Percentiles rank a stretch among this genome's conserved stretches.
Conservation (phyloP, 495 filamentous ascomycete genomes). For the Trichocladium uniseriatum region DNA sequence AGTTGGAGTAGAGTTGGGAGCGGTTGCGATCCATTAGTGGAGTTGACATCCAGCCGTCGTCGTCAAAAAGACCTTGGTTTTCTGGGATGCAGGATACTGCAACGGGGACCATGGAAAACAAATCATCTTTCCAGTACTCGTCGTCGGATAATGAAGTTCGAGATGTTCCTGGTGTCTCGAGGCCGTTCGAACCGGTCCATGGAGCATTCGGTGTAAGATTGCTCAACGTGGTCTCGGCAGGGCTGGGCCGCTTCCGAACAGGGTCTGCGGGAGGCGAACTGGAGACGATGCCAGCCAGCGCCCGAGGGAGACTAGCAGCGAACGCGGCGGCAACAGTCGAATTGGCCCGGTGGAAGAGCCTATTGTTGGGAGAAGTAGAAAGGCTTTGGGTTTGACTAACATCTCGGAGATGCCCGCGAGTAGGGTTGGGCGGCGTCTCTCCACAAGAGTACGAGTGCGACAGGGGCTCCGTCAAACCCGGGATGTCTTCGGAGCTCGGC, state of each 20-base stretch:
- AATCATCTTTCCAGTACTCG: constrained; percentile 32
- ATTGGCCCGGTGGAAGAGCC: constrained; percentile 40
- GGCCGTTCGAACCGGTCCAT: constrained; percentile 53
- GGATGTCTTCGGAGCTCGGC: constrained; percentile 46
- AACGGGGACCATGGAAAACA: constrained; percentile 33
- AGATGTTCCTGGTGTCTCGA: constrained; percentile 32
- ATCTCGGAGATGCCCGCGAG: constrained; percentile 27
- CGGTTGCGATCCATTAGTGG: constrained; percentile 61
- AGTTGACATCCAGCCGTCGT: constrained; percentile 58
- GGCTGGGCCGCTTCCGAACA: constrained; percentile 54
- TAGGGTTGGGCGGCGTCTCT: constrained; percentile 54
- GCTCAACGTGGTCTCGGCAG: constrained; percentile 56
- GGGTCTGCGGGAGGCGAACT: constrained; percentile 56
- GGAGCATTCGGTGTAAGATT: constrained; percentile 50
- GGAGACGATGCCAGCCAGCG: constrained; percentile 59
- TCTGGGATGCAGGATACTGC: constrained; percentile 57
- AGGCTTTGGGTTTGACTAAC: constrained; percentile 45
- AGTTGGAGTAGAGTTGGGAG: constrained; percentile 52
- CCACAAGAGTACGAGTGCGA: constrained; percentile 50
- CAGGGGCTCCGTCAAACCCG: constrained; percentile 40
- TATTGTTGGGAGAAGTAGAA: constrained; percentile 64
- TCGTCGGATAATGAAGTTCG: constrained; percentile 42
- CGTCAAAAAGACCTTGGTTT: constrained; percentile 69
- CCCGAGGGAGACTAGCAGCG: constrained; percentile 61
- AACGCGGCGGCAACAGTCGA: constrained; percentile 55